Evolutionary conservation across 805 yeast genomes (phyloP), one percentile per base, ranked within the genome.

Genomic region (Komagataella mondaviorum): DNA sequence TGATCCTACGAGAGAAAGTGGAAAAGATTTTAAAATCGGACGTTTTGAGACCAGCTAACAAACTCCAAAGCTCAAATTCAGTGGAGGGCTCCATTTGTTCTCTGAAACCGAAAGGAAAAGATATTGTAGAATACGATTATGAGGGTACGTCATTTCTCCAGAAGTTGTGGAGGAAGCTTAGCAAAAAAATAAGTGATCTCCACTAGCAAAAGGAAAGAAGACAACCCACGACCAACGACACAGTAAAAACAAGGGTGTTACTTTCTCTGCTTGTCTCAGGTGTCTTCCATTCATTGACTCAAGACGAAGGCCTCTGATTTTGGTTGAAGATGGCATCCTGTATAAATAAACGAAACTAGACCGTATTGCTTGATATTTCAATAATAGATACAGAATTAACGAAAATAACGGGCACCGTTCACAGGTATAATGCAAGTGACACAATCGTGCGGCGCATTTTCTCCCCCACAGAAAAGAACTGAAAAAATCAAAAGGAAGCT

Each of bases 341-440:
- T 8, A 30, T 30, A 10, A 30, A 30, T 30, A 30, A 14, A 30
- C 5, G n/a, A 10, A 30, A 30, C 12, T 30, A 30, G 39, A 30
- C 12, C 8, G 39, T 30, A 30, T 5, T 14, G 39, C 14, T 30
- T 30, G 8, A 30, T 30, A 10, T 8, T 20, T 20, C 20, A 20
- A 20, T 20, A 20, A 20, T 20, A 20, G 20, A 20, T 20, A 20
- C 20, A 20, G 20, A 20, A 20, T 20, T 20, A 3, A 4, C 20
- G 20, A 20, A 20, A 2, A 20, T 20, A 20, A 4, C 20, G 4
- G 20, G 4, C 3, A 20, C 20, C 20, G 20, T 20, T 20, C 20
- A 20, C 20, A 20, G 20, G 20, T 20, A 20, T 4, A 4, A 20
- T 20, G 39, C 39, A 10, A 30, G n/a, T 30, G 88, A 88, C 20